Base-by-base conservation (phyloP, 2,329 filamentous ascomycete species). In the Beauveria pseudobassiana region DNA sequence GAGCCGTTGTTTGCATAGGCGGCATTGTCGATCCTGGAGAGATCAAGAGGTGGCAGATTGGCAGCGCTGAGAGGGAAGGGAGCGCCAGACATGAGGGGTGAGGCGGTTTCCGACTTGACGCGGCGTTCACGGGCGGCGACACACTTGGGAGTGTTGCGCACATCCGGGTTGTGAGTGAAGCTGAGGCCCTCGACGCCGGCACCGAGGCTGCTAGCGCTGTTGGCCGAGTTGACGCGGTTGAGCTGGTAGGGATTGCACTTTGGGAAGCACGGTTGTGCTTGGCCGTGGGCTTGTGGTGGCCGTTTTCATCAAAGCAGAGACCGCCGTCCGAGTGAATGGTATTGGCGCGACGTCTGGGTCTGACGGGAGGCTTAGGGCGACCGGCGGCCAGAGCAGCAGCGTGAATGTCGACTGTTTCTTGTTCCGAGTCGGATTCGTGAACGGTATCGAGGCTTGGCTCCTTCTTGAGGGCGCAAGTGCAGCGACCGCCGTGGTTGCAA, bases 401-500 rank as follows among this genome's bases (percentile, higher is more conserved):
- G 61, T 67, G 65, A 48, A 66, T 61, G 28, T 67, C 64, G 34
- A 70, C 69, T 52, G 73, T 68, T 61, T 80, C 77, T 63, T 77
- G 74, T 65, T 87, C 81, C 64, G 84, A 82, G 69, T 86, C 82
- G 64, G 84, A 84, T 72, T 88, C 86, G 59, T 83, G 84, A 18
- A 88, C 85, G 1, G 85, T 82, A 68, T 87, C 84, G 63, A 87
- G 79, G 65, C 66, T 69, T 52, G 76, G 75, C 68, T 88, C 85
- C 73, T 85, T 87, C 75, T 87, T 88, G 70, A 82, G 74, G 61
- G 80, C 79, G 72, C 87, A 89, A 60, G 83, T 83, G 77, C 87
- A 89, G 67, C 82, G 82, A 51, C 81, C 84, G 65, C 86, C 87
- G 68, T 88, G 86, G 72, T 87, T 88, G 73, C 86, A 89, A 74